Percentiles rank a stretch among this genome's conserved stretches.
These are phyloP conservation scores for Backusella sp. DNA, from an alignment of 192 early-diverging fungal species.

Conservation along the genomic window DNA sequence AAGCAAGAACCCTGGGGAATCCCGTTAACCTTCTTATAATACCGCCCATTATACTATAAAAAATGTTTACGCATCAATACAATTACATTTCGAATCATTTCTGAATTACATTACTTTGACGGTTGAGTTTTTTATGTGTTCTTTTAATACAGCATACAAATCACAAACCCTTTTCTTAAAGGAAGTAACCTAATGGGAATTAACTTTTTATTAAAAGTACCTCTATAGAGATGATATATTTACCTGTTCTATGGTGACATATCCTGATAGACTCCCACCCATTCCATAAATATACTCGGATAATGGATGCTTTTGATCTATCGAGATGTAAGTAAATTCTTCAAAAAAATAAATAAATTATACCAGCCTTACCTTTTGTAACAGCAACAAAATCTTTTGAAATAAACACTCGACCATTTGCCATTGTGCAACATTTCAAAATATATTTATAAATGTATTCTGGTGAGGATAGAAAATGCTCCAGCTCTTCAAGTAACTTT, in stretches of 20 bases:
- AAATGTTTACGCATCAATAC: background rate
- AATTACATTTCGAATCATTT: background rate
- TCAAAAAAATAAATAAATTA: background rate
- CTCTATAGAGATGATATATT: background rate
- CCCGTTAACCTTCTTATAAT: background rate
- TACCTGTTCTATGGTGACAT: background rate
- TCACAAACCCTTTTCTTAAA: background rate
- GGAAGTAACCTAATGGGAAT: background rate
- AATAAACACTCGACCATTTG: background rate
- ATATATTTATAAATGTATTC: background rate
- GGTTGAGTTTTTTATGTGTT: background rate
- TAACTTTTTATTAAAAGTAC: too few relatives aligned
- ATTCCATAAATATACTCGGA: background rate
- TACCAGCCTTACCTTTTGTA: background rate
- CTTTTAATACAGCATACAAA: background rate
- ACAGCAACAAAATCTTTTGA: background rate
- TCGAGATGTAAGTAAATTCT: background rate
- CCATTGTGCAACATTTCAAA: background rate
- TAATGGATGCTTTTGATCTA: background rate
- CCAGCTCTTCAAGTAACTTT: background rate
- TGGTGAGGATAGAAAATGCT: background rate
- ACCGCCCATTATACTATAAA: background rate
- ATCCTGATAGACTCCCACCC: background rate
- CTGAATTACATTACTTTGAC: background rate
- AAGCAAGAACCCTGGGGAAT: background rate